Percentiles rank a stretch among this genome's conserved stretches.
Evolutionary conservation across 305 asterid genomes (phyloP).

Genomic region (Vinca major): DNA sequence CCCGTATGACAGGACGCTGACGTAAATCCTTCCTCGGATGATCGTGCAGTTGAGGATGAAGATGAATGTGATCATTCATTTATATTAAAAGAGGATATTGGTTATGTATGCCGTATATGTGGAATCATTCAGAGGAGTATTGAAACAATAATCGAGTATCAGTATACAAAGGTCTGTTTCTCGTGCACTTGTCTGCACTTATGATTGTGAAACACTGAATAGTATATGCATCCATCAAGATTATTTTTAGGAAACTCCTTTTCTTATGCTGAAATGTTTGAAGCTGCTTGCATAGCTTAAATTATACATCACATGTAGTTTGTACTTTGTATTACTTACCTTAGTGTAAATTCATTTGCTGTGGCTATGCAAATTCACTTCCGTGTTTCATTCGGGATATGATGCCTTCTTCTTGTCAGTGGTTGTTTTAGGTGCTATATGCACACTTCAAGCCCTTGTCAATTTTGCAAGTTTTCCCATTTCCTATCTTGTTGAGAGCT

Average conservation of each 20-base stretch:
- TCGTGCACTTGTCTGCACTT: conserved; percentile 16
- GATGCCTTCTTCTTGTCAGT: too few species aligned
- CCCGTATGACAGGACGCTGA: conserved; percentile 40
- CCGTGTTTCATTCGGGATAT: neutral
- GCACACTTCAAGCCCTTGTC: too few species aligned
- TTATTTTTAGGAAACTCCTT: neutral
- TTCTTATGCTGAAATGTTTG: neutral
- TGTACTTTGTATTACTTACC: neutral
- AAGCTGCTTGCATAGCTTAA: neutral
- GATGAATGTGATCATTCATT: conserved; percentile 83
- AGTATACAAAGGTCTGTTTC: conserved; percentile 64
- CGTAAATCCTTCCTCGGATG: conserved; percentile 35
- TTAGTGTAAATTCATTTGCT: neutral
- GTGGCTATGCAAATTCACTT: neutral
- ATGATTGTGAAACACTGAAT: neutral
- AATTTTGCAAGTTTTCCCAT: too few species aligned
- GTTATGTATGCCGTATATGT: conserved; percentile 90
- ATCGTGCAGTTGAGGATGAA: conserved; percentile 36
- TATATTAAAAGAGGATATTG: conserved; percentile 84
- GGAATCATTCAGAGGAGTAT: conserved; percentile 83
- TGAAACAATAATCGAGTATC: conserved; percentile 79
- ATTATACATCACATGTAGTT: neutral
- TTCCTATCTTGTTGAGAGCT: too few species aligned
- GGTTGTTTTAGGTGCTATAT: too few species aligned
- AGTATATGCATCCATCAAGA: neutral